A percentile compares a stretch with the other conserved stretches of the same genome.
These are phyloP conservation scores for Berberis thunbergii DNA, from an alignment of 164 flowering plant species.

Conservation along the genomic window DNA sequence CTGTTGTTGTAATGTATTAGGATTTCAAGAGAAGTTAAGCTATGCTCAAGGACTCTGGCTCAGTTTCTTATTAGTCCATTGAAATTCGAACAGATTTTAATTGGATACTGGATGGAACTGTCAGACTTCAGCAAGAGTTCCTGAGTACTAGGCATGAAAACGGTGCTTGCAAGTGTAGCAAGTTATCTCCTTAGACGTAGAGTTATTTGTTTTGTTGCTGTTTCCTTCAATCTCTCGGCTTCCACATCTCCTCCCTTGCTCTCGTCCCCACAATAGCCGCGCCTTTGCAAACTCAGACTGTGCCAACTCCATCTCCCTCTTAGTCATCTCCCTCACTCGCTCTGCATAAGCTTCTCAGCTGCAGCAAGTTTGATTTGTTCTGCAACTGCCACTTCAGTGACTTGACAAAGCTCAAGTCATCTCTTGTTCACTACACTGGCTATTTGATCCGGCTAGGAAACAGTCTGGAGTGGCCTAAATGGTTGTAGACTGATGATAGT, in stretches of 20 bases:
- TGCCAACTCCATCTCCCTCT: conserved; percentile 85
- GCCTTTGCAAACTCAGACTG: conserved; percentile 83
- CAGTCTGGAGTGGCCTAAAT: conserved; percentile 10
- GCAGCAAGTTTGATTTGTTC: conserved; percentile 85
- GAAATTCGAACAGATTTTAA: too few relatives aligned
- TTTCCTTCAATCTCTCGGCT: conserved; percentile 56
- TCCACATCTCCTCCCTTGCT: conserved; percentile 65
- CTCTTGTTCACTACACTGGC: conserved; percentile 4
- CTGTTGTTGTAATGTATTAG: too few relatives aligned
- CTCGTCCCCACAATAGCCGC: conserved; percentile 71
- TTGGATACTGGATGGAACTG: neutral
- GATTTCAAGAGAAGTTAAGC: too few relatives aligned
- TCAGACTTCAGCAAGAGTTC: neutral
- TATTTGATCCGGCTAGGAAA: conserved; percentile 4
- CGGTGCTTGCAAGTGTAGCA: conserved; percentile 79
- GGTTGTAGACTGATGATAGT: conserved; percentile 60
- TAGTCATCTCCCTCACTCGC: conserved; percentile 70
- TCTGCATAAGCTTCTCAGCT: conserved; percentile 88
- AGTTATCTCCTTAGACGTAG: conserved; percentile 86
- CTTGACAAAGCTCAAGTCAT: conserved; percentile 26
- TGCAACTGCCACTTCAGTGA: conserved; percentile 65
- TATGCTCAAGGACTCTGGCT: too few relatives aligned
- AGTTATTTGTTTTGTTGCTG: conserved; percentile 30
- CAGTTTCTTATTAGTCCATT: too few relatives aligned
- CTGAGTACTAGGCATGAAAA: conserved; percentile 18